Conservation (phyloP, 805 yeast genomes). For the Starmerella cellae region DNA sequence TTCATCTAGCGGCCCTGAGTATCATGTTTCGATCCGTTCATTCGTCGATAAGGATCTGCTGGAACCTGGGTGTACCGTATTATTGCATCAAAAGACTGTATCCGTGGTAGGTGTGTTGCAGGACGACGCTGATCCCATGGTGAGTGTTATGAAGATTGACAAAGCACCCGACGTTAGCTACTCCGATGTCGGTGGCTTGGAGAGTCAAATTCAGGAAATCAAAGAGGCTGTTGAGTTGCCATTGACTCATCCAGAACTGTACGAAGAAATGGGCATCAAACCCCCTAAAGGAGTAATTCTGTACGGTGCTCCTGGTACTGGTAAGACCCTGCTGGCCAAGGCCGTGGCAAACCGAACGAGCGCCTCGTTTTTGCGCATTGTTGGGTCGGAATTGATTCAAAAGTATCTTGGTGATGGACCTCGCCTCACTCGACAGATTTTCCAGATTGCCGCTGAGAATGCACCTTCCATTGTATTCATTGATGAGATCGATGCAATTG, state of each 20-base stretch:
- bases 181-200: constrained; percentile 95
- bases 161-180: constrained; percentile 95
- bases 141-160: constrained; percentile 92
- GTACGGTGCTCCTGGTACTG: constrained; percentile 97
- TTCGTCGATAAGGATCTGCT: constrained; percentile 92
- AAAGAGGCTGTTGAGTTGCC: constrained; percentile 96
- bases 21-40: constrained; percentile 87
- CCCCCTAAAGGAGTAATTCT: constrained; percentile 97
- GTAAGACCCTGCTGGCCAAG: constrained; percentile 86
- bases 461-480: constrained; percentile 98
- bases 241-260: constrained; percentile 87
- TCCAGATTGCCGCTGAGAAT: constrained; percentile 91
- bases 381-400: constrained; percentile 92
- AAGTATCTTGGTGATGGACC: constrained; percentile 98
- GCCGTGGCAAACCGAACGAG: constrained; percentile 98
- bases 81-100: constrained; percentile 89
- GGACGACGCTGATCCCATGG: constrained; percentile 97
- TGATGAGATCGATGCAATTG: constrained; percentile 98
- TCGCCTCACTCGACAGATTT: constrained; percentile 79
- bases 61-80: constrained; percentile 94
- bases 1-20: constrained; percentile 90
- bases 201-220: constrained; percentile 90
- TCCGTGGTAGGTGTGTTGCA: constrained; percentile 95
- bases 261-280: constrained; percentile 97
- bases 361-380: constrained; percentile 90